Base-by-base conservation (phyloP, 2,329 filamentous ascomycete genomes). In the Ascochyta rabiei region DNA sequence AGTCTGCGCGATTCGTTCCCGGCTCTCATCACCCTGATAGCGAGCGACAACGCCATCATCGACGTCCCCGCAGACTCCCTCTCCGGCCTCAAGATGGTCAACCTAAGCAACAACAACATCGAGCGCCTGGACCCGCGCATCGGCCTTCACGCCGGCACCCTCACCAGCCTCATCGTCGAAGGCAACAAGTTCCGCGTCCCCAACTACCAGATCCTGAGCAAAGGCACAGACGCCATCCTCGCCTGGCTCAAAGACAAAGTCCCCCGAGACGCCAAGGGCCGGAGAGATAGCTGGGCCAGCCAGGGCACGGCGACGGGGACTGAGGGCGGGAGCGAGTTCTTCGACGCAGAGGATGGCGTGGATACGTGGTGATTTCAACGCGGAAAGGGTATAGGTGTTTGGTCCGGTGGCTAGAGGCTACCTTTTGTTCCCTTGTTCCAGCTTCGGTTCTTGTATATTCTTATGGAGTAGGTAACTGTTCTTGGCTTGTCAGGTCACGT, bases 181-280 rank as follows among this genome's bases (percentile, higher is more conserved):
- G 92, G 92, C 0, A 98, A 98, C 72, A 83, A 87, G 28, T 98
- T 98, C 76, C 83, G 91, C 28, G 91, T 97, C 28, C 93, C 93
- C 0, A 86, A 90, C 52, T 93, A 89, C 79, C 89, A 89, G 59
- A 84, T 96, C 6, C 77, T 98, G 42, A 89, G 93, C 56, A 89
- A 91, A 59, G 93, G 93, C 0, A 97, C 93, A 0, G 91, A 96
- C 65, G 89, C 90, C 2, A 88, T 91, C 0, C 77, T 97, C 62
- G 82, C 86, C 44, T 96, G 91, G 89, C 75, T 97, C 45, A 84
- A 90, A 56, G 89, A 91, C 24, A 84, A 89, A 50, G 88, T 96
- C 31, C 87, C 90, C 2, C 26, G 21, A 6, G 51, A 48, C 2
- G 33, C 12, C 16, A 34, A 30, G 16, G 21, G 4, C 4, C 16